Percentiles rank a stretch among this genome's conserved stretches.
Conservation (phyloP, 2,329 filamentous ascomycete species). For the Colletotrichum incanum region DNA sequence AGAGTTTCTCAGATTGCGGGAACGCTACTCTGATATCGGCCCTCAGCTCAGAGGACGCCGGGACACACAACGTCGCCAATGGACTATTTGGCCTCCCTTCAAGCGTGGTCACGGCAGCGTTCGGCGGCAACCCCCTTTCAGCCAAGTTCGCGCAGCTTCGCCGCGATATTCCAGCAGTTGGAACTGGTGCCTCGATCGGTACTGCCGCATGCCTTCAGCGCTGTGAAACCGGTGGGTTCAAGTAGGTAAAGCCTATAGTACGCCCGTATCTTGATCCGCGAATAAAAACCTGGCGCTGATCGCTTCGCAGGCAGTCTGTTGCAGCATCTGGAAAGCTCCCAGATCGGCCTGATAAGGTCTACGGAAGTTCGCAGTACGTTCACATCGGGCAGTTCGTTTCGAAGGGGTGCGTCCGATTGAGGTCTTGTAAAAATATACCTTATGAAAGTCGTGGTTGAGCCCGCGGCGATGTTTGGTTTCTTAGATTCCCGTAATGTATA, state of each 20-base stretch:
- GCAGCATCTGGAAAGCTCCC: background rate
- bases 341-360: background rate
- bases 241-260: conserved; percentile 17
- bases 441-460: background rate
- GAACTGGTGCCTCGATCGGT: conserved; percentile 43
- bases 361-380: background rate
- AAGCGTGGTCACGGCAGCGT: conserved; percentile 60
- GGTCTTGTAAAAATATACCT: background rate
- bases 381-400: conserved; percentile 1
- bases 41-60: conserved; percentile 64
- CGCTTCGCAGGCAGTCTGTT: background rate
- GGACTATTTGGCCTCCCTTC: conserved; percentile 58
- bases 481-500: background rate
- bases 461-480: background rate
- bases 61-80: conserved; percentile 65
- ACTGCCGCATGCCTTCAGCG: conserved; percentile 40
- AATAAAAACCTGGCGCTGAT: background rate
- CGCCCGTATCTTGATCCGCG: background rate
- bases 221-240: conserved; percentile 29
- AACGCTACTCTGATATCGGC: conserved; percentile 65
- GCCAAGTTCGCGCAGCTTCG: conserved; percentile 46
- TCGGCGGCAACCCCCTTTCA: conserved; percentile 50
- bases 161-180: conserved; percentile 42
- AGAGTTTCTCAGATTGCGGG: conserved; percentile 57
- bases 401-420: conserved; percentile 8